Base-by-base conservation (phyloP, 139 green algal genomes). In the Volvox africanus region DNA sequence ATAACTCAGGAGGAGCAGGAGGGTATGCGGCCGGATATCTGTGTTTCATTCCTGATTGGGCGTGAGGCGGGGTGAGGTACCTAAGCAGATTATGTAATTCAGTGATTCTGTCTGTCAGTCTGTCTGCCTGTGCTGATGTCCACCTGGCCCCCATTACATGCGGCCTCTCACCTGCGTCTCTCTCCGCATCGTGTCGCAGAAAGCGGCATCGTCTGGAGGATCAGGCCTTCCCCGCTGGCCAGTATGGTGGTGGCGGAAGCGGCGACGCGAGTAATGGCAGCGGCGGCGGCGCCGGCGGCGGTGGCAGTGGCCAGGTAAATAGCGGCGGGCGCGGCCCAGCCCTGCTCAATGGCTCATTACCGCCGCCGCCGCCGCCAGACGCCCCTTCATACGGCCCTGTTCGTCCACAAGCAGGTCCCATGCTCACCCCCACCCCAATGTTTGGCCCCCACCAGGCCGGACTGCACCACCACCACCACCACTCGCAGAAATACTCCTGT, bases 191-290 rank as follows among this genome's bases (percentile, higher is more conserved):
- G 9, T 55, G 44, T 55, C 44, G 44, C 44, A 86, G 80, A 17
- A 86, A 86, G 50, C 80, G 80, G 28, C 26, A 73, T 50, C 80
- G 80, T 0, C 37, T 44, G 13, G 80, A 86, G n/a, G 0, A 0
- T 28, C 80, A 55, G 13, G 80, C 50, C 3, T 28, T 86, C 17
- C 26, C 44, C 13, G 50, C 80, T n/a, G 80, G 26, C 9, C 80
- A 86, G 80, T 86, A 73, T 55, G 79, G 79, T 35, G 44, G 37
- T 22, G 19, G 79, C 18, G 80, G 80, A 55, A 55, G 26, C 80
- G 35, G 80, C 36, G 30, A 0, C 36, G 22, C 30, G 14, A 84
- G 78, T n/a, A 55, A n/a, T n/a, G 55, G 80, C 50, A 55, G 80
- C n/a, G 50, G 26, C 26, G 80, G 22, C 28, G 50, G 22, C 50